Conservation (phyloP, 2,329 filamentous ascomycete genomes). For the Colletotrichum horii region DNA sequence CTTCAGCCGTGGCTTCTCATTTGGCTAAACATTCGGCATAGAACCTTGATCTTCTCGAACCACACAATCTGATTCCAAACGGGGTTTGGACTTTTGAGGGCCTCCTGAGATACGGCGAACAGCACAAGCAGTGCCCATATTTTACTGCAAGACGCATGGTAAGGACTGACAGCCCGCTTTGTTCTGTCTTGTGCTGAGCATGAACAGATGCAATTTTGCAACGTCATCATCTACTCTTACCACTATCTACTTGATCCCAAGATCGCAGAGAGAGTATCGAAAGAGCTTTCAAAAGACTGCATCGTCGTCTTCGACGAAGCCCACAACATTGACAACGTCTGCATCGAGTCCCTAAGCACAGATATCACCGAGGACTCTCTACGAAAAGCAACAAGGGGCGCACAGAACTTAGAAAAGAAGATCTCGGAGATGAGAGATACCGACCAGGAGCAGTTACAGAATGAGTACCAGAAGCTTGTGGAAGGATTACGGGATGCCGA, state of each 20-base stretch:
- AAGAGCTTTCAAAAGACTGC: conserved; percentile 95
- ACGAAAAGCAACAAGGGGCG: conserved; percentile 87
- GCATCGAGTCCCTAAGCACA: conserved; percentile 96
- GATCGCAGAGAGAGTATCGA: conserved; percentile 93
- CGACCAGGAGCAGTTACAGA: conserved; percentile 91
- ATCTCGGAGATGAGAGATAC: conserved; percentile 96
- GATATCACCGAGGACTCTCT: conserved; percentile 96
- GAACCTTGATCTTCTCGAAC: conserved; percentile 93
- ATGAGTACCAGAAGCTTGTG: conserved; percentile 93
- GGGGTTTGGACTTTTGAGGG: conserved; percentile 96
- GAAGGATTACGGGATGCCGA: conserved; percentile 89
- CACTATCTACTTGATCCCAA: conserved; percentile 98
- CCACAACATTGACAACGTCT: conserved; percentile 99
- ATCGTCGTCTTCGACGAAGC: conserved; percentile 99
- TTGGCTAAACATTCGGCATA: conserved; percentile 34
- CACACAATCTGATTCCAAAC: conserved; percentile 91
- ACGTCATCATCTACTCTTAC: conserved; percentile 99
- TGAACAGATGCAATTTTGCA: conserved; percentile 91
- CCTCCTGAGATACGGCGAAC: conserved; percentile 86
- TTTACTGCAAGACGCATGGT: conserved; percentile 96
- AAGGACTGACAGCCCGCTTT: conserved; percentile 27
- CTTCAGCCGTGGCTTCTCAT: not conserved
- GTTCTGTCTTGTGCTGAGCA: not conserved
- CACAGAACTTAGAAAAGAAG: conserved; percentile 86
- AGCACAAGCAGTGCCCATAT: conserved; percentile 97